Evolutionary conservation across 1,284 basidiomycete genomes (phyloP), one percentile per base, ranked within the genome.

Genomic region (Naganishia sp.): DNA sequence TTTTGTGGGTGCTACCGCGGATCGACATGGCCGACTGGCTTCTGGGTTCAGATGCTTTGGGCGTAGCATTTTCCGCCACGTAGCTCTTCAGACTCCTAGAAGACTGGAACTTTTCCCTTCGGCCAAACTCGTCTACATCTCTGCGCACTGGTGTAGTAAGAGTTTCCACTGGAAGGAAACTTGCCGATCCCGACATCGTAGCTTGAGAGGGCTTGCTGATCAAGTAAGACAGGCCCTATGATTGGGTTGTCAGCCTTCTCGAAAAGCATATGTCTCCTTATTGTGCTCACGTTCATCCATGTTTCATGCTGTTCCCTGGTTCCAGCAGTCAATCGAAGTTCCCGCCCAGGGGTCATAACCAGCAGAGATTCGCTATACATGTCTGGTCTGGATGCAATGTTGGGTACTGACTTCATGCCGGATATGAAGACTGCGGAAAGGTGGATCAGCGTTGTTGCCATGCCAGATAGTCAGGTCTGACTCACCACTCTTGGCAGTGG

Each of bases 251-350:
- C 15, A n/a, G 39, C 44, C 23, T 2, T n/a, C 4, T 23, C 1
- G 23, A 31, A n/a, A 10, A 10, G 10, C 36, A 13, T 13, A 10
- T 7, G 7, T 10, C 9, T 39, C 6, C 10, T 10, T 7, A 59
- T n/a, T 13, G 10, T 36, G 49, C 56, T 57, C 60, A 66, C 48
- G 43, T 88, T 90, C 65, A 93, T 83, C 96, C 96, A 99, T 65
- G 97, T 90, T 70, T 98, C 94, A 78, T 99, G 96, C 57, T 94
- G 84, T 73, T 97, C 95, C 77, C 90, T 90, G 21, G 88, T 93
- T 0, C 90, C 89, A 3, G 94, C 94, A 16, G 94, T 99, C 75
- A 99, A 88, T 83, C 97, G 96, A 86, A 99, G 94, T 80, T 99
- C 96, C 67, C 95, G 85, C 69, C 93, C 89, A 5, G 91, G 89